These are phyloP conservation scores for Ramularia endophylla DNA, from an alignment of 2,329 filamentous ascomycete species.

Conservation along the genomic window DNA sequence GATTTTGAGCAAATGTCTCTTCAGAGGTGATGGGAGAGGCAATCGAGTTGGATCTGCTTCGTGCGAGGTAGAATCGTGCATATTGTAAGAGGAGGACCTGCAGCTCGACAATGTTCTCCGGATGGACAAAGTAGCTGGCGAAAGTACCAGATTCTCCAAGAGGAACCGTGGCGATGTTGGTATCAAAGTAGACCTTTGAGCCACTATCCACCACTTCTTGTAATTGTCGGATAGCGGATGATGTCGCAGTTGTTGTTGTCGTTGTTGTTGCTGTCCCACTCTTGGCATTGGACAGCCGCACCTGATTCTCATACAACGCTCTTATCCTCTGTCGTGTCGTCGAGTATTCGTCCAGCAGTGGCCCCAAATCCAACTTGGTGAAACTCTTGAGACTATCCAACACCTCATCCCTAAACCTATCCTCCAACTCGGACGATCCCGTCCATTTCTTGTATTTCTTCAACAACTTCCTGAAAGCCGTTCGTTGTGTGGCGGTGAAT, in stretches of 20 bases:
- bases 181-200: slow-evolving; percentile 45
- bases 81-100: slow-evolving; percentile 48
- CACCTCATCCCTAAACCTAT: slow-evolving; percentile 61
- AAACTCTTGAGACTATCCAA: slow-evolving; percentile 65
- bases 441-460: slow-evolving; percentile 93
- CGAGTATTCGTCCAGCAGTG: slow-evolving; percentile 45
- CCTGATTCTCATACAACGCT: slow-evolving; percentile 36
- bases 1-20: slow-evolving; percentile 12
- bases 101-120: slow-evolving; percentile 49
- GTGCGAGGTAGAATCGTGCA: slow-evolving; percentile 35
- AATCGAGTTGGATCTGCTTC: slow-evolving; percentile 25
- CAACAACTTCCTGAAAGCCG: slow-evolving; percentile 74
- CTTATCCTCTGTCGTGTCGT: slow-evolving; percentile 41
- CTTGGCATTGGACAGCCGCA: slow-evolving; percentile 16
- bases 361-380: slow-evolving; percentile 58
- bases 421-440: slow-evolving; percentile 58
- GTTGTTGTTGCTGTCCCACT: no score
- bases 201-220: slow-evolving; percentile 34
- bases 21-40: slow-evolving; percentile 17
- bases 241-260: slow-evolving; percentile 6
- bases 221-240: slow-evolving; percentile 32
- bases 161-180: slow-evolving; percentile 42
- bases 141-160: slow-evolving; percentile 41
- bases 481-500: slow-evolving; percentile 67
- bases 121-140: slow-evolving; percentile 50